Conservation (phyloP, 2,329 filamentous ascomycete species). For the Scedosporium minutisporum region DNA sequence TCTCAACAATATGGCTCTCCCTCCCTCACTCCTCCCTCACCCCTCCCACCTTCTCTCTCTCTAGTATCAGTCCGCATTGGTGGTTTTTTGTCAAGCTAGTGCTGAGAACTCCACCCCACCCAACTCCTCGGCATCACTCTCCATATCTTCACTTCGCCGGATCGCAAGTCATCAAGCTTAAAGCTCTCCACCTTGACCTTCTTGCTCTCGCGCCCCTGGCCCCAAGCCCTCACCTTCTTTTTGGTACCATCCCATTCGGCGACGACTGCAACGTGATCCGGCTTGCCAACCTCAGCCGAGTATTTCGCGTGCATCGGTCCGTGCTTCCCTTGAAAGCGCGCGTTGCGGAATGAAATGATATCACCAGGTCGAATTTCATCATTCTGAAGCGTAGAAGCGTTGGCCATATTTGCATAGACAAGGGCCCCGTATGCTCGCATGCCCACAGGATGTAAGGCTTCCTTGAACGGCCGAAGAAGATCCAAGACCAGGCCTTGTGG, state of each 20-base stretch:
- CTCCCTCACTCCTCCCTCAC: no score
- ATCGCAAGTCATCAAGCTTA: constrained; percentile 81
- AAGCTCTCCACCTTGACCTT: constrained; percentile 94
- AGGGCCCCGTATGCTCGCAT: constrained; percentile 81
- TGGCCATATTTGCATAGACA: constrained; percentile 90
- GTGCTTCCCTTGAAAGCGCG: constrained; percentile 89
- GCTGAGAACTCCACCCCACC: constrained; percentile 73
- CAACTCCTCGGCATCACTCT: constrained; percentile 84
- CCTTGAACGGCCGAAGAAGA: constrained; percentile 61
- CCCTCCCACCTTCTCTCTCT: no score
- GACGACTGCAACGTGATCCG: constrained; percentile 82
- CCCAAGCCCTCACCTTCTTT: constrained; percentile 93
- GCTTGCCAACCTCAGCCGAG: constrained; percentile 74
- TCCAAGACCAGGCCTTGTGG: constrained; percentile 70
- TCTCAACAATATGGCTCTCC: no score
- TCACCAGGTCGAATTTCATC: constrained; percentile 93
- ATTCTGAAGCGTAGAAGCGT: constrained; percentile 79
- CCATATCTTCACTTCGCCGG: constrained; percentile 96
- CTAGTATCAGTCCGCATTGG: constrained; percentile 13
- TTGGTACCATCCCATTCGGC: constrained; percentile 97
- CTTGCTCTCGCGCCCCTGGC: constrained; percentile 86
- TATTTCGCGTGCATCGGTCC: constrained; percentile 96
- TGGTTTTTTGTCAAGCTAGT: constrained; percentile 30
- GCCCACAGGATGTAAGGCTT: constrained; percentile 76
- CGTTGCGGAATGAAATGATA: constrained; percentile 85